Base-by-base conservation (phyloP, 768 basidiomycete genomes). In the Leccinum broughii region DNA sequence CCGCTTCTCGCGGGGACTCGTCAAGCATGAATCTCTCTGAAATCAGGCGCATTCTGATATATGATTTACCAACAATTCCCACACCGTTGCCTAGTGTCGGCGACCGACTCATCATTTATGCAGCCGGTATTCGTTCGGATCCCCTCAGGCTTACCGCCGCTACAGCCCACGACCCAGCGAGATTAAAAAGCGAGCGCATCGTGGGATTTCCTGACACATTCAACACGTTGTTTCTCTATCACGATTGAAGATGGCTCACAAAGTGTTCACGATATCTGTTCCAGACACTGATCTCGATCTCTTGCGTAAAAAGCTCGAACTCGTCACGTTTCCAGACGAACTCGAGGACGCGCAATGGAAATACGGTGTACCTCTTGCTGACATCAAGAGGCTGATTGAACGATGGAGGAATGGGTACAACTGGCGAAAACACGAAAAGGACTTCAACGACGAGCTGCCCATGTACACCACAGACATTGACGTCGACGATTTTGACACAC, bases 201-300 rank as follows among this genome's bases (percentile, higher is more conserved):
- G 55, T 54, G 61, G 24, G 30, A 63, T 17, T 48, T 56, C 11
- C 3, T 48, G 15, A 58, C 10, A n/a, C 6, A 20, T 26, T 0
- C n/a, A 49, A 8, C 2, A 17, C 39, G 30, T 35, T 35, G 34
- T 54, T 15, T 37, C n/a, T 39, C 15, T 22, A 6, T 6, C 35
- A 14, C 11, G 2, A 13, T 41, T 17, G 6, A 34, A 48, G 2
- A 72, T 72, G 73, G 8, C 67, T 11, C 82, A 82, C 61, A 61
- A 63, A 6, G 71, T 79, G 0, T 88, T n/a, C n/a, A n/a, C n/a
- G n/a, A n/a, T n/a, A n/a, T n/a, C n/a, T n/a, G n/a, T n/a, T n/a
- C n/a, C n/a, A n/a, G n/a, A n/a, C n/a, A n/a, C n/a, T n/a, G n/a
- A n/a, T n/a, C n/a, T n/a, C n/a, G n/a, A n/a, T n/a, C n/a, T n/a